These are phyloP conservation scores for Colletotrichum zoysiae DNA, from an alignment of 2,329 filamentous ascomycete genomes.

Conservation along the genomic window DNA sequence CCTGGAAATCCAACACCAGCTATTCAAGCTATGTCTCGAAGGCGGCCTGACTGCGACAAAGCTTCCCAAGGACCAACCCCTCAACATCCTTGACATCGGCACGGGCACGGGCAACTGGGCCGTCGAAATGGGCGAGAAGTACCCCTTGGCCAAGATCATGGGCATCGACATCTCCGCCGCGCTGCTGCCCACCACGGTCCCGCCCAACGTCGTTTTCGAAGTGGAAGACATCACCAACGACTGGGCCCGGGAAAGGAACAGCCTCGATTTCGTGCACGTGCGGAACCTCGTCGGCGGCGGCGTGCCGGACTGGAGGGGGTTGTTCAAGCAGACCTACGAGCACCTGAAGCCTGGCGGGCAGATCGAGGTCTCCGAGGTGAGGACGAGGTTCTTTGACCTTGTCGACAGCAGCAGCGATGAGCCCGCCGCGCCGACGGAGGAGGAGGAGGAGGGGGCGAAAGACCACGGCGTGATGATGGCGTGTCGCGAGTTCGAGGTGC, in stretches of 20 bases:
- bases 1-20: conserved; percentile 50
- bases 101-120: conserved; percentile 59
- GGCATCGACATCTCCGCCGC: conserved; percentile 58
- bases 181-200: conserved; percentile 59
- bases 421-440: conserved; percentile 41
- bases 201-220: conserved; percentile 70
- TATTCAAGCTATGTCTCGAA: conserved; percentile 52
- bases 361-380: conserved; percentile 59
- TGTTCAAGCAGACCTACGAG: conserved; percentile 53
- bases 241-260: conserved; percentile 50
- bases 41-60: conserved; percentile 49
- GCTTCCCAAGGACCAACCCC: conserved; percentile 45
- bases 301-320: conserved; percentile 55
- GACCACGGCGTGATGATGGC: conserved; percentile 42
- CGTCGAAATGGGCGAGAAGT: conserved; percentile 56
- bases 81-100: conserved; percentile 57
- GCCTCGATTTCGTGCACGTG: conserved; percentile 58
- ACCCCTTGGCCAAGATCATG: conserved; percentile 55
- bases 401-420: conserved; percentile 50
- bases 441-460: conserved; percentile 39
- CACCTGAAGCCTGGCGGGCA: conserved; percentile 59
- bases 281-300: conserved; percentile 60
- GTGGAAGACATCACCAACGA: conserved; percentile 68
- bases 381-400: conserved; percentile 56
- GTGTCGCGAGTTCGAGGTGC: conserved; percentile 52